Base-by-base conservation (phyloP, 495 filamentous ascomycete genomes). In the Hypoxylon perforatum region DNA sequence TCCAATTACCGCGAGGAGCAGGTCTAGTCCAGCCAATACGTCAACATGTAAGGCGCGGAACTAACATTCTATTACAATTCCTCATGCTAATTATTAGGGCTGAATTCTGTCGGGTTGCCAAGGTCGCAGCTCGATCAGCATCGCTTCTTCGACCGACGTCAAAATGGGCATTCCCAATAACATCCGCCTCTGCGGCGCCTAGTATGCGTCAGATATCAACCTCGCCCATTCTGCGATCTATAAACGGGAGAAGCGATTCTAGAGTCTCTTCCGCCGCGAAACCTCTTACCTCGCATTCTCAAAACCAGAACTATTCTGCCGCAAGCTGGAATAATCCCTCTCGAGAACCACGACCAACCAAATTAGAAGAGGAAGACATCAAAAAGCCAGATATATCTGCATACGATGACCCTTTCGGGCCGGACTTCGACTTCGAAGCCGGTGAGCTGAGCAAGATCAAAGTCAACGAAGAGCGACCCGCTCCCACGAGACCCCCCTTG, bases 401-500 rank as follows among this genome's bases (percentile, higher is more conserved):
- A 30, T 58, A 65, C 21, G 56, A 63, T n/a, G 38, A 65, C 39
- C 10, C 14, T 8, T 48, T 67, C 21, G 35, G 45, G 39, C 53
- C 63, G 45, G 73, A 63, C 42, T 21, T 68, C 14, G 45, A 55
- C 42, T 64, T 71, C 41, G 50, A 65, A 7, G 50, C 54, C 25
- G 54, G 64, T 22, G 70, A 71, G 25, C 70, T 78, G 44, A 38
- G 68, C 30, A 52, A 55, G 35, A 56, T 35, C 38, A 38, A 35
- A 60, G 15, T 41, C 15, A 23, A 22, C 9, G 55, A 69, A 49
- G 59, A 59, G n/a, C 54, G 62, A 7, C 54, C 53, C 14, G 46
- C 48, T 18, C 66, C 61, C 38, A 35, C 42, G 8, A 56, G 63
- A 9, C 39, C 75, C 17, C 51, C 70, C 4, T 53, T 87, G 23